Conservation (phyloP, 73 alveolate species). For the Tetrahymena borealis region DNA sequence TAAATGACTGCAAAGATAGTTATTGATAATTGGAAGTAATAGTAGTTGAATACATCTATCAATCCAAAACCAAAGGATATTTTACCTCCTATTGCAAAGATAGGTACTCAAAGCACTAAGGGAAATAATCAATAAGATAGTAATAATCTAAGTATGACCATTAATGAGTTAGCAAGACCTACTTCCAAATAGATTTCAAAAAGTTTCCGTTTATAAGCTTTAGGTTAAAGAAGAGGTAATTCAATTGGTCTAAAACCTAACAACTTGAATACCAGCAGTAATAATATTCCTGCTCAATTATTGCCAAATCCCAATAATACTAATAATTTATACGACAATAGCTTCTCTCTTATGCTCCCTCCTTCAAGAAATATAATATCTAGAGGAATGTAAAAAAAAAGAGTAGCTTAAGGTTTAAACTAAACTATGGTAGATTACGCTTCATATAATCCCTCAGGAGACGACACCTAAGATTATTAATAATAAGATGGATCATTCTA, state of each 20-base stretch:
- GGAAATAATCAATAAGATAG: not conserved
- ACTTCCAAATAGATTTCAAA: not conserved
- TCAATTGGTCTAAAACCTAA: not conserved
- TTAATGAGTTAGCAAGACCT: not conserved
- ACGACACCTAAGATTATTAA: not conserved
- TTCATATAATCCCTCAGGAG: not conserved
- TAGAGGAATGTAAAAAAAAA: not conserved
- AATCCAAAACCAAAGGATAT: not conserved
- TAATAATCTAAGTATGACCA: not conserved
- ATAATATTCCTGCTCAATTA: not conserved
- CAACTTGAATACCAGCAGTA: not conserved
- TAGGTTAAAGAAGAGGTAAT: not conserved
- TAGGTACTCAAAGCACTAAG: not conserved
- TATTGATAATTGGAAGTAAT: not conserved
- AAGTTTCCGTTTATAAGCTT: not conserved
- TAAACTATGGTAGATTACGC: not conserved
- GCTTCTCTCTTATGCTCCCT: not conserved
- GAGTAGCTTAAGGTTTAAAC: not conserved
- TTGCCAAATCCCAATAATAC: not conserved
- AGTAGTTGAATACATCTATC: not conserved
- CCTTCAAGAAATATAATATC: not conserved
- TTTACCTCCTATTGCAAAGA: not conserved
- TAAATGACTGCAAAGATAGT: not conserved
- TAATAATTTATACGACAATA: not conserved
- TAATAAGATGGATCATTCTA: not conserved